Evolutionary conservation across 139 green algal genomes (phyloP), one percentile per base, ranked within the genome.

Genomic region (Desmodesmus armatus): DNA sequence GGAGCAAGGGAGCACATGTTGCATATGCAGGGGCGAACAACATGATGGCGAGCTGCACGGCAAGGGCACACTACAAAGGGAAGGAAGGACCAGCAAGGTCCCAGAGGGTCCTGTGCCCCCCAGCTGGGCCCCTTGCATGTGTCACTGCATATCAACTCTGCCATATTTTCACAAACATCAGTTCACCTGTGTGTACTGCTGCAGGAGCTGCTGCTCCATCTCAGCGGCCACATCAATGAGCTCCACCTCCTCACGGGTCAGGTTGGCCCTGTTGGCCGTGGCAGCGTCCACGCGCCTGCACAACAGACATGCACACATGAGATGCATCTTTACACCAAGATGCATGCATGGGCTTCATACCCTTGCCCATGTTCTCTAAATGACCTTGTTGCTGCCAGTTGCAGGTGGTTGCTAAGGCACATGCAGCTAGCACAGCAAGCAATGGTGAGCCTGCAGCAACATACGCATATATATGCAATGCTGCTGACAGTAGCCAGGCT

Each of bases 211-310:
- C 83, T 93, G 93, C 89, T 98, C 93, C 95, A 98, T 97, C 85
- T 93, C 76, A 63, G 87, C 78, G 88, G 96, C 89, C 86, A 99
- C 93, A 82, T 99, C 93, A 77, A 88, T 51, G 86, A 97, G 87
- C 93, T 99, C 96, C 66, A 87, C 78, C 91, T 99, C 96, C 87
- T 98, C 96, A 17, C 87, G 86, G n/a, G 88, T 94, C 53, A 98
- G 53, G 11, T 66, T 75, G 17, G 35, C 29, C 0, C 80, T 44
- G 0, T 40, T 25, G 21, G 83, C 88, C 87, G 92, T 85, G 69
- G 89, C 40, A 25, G 95, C 90, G 25, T 98, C 94, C 53, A 31
- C 31, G 49, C 33, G 88, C 74, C 88, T 91, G 73, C 67, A 75
- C n/a, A n/a, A n/a, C n/a, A n/a, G n/a, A n/a, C n/a, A n/a, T n/a